Percentiles rank a stretch among this genome's conserved stretches.
phyloP scores from a whole-genome alignment of 495 filamentous ascomycete genomes.

The Aspergillus cavernicola region DNA sequence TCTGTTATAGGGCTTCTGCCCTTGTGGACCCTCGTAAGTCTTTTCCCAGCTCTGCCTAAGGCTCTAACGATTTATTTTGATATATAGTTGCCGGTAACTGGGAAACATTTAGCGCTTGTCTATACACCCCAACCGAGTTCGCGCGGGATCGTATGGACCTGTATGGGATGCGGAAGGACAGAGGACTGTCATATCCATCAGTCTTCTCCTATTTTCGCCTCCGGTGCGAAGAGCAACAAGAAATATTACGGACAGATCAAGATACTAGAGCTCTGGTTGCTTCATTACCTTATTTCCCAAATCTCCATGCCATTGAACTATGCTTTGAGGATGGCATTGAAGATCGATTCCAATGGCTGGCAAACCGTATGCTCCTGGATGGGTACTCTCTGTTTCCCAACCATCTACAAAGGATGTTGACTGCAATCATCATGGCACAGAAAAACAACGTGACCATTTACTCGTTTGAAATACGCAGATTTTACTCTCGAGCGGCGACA shows the following conservation, averaged over 20 bases:
- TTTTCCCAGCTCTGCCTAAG: too few species aligned
- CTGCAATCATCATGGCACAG: background rate
- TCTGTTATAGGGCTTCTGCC: background rate
- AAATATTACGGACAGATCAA: background rate
- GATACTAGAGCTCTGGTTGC: background rate
- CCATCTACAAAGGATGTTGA: background rate
- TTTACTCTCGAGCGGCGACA: slow-evolving; percentile 1
- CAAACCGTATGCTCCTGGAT: slow-evolving; percentile 2
- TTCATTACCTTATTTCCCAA: background rate
- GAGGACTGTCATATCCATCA: background rate
- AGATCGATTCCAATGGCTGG: background rate
- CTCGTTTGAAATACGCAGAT: slow-evolving; percentile 1
- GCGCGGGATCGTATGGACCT: background rate
- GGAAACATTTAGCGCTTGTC: background rate
- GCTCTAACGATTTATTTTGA: too few species aligned
- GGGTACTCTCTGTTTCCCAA: background rate
- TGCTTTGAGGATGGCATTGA: slow-evolving; percentile 1
- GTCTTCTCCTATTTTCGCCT: background rate
- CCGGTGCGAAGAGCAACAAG: background rate
- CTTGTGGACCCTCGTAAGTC: background rate
- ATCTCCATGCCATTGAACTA: background rate
- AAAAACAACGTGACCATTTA: background rate
- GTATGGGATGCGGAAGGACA: background rate
- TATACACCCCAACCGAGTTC: background rate
- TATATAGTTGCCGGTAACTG: background rate